Conservation (phyloP, 116 monocot species). For the Trichopus zeylanicus region DNA sequence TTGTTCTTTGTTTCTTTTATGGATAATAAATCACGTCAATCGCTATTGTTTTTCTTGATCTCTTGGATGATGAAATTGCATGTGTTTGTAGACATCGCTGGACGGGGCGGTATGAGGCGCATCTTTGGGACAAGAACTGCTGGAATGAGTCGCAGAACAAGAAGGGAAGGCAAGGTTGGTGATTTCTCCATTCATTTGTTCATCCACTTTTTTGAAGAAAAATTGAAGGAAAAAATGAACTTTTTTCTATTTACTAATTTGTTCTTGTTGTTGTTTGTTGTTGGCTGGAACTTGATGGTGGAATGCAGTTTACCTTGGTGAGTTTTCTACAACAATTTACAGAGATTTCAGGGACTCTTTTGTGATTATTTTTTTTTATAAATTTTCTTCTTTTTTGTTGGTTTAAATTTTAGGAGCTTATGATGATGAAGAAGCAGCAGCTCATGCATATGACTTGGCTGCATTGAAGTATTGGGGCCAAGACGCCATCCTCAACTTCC, state of each 20-base stretch:
- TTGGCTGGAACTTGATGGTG: background rate
- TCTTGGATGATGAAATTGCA: too few species aligned
- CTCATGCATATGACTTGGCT: conserved; percentile 47
- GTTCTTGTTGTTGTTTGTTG: background rate
- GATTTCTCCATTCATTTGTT: background rate
- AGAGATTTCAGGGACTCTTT: too few species aligned
- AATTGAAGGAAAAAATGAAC: background rate
- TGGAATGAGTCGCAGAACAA: conserved; percentile 35
- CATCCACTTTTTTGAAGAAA: too few species aligned
- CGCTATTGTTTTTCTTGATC: background rate
- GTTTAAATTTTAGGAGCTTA: conserved; percentile 1
- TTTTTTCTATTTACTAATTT: background rate
- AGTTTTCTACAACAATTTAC: background rate
- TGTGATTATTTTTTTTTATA: background rate
- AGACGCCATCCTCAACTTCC: conserved; percentile 49
- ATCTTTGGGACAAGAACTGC: conserved; percentile 33
- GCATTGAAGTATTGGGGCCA: conserved; percentile 64
- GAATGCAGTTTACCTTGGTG: conserved; percentile 11
- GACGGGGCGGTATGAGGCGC: conserved; percentile 30
- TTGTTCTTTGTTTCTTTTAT: background rate
- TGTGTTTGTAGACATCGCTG: conserved; percentile 3
- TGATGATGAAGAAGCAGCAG: conserved; percentile 28
- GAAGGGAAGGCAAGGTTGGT: conserved; percentile 31
- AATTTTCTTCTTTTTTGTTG: background rate
- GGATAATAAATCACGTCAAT: background rate